Percentiles rank a stretch among this genome's conserved stretches.
phyloP scores from a whole-genome alignment of 345 rosid genomes.

The Ceriops decandra region DNA sequence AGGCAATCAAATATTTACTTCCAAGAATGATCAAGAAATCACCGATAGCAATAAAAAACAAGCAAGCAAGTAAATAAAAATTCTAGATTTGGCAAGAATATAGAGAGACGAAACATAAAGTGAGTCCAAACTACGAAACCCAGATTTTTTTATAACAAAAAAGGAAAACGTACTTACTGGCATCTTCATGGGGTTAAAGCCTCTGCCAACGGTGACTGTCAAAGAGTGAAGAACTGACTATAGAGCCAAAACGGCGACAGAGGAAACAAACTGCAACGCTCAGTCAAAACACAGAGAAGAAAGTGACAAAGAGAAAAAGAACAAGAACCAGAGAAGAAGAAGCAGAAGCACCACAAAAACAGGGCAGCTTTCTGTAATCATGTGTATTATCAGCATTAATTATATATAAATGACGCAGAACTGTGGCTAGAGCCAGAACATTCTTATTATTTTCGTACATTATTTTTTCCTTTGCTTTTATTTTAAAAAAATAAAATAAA shows the following conservation, averaged over 20 bases:
- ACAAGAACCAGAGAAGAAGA: background rate
- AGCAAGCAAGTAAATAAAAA: constrained; percentile 12
- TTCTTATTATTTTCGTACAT: too few relatives aligned
- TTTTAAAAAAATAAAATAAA: too few relatives aligned
- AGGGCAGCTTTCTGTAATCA: constrained; percentile 37
- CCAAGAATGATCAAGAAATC: background rate
- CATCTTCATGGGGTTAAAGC: constrained; percentile 71
- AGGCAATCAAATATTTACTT: background rate
- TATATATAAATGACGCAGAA: constrained; percentile 44
- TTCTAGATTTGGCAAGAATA: constrained; percentile 23
- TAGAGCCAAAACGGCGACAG: constrained; percentile 8
- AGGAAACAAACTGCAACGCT: constrained; percentile 9
- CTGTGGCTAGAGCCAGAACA: background rate
- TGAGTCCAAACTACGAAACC: constrained; percentile 15
- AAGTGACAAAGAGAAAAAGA: background rate
- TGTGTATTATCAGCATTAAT: constrained; percentile 53
- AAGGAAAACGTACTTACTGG: constrained; percentile 94
- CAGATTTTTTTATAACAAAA: constrained; percentile 8
- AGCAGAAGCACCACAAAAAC: constrained; percentile 34
- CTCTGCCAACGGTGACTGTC: constrained; percentile 21
- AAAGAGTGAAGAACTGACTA: constrained; percentile 3
- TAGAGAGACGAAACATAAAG: background rate
- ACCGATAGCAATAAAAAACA: constrained; percentile 18
- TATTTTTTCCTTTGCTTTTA: too few relatives aligned
- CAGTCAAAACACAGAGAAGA: constrained; percentile 9